Evolutionary conservation across 257 asterid genomes (phyloP).

Genomic region (Cynanchum wilfordii): DNA sequence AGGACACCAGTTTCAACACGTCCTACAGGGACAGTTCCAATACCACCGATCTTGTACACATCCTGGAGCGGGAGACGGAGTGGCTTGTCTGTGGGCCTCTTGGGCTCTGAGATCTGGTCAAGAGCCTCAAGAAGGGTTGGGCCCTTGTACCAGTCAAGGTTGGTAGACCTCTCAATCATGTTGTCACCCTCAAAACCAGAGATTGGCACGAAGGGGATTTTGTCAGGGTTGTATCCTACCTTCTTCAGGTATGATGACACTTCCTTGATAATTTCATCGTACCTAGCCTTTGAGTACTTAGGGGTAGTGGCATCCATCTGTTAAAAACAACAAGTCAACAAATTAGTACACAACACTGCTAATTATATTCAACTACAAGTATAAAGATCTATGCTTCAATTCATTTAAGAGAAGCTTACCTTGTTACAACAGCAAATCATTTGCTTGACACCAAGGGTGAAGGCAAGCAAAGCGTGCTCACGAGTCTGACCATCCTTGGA

Average conservation of each 20-base stretch:
- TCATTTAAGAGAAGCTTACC: slow-evolving; percentile 22
- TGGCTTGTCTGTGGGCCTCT: slow-evolving; percentile 29
- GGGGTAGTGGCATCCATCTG: slow-evolving; percentile 37
- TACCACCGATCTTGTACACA: slow-evolving; percentile 33
- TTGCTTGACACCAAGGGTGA: slow-evolving; percentile 78
- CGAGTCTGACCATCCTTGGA: slow-evolving; percentile 91
- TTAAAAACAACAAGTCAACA: background rate
- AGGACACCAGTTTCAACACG: slow-evolving; percentile 27
- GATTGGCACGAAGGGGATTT: slow-evolving; percentile 28
- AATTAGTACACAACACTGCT: background rate
- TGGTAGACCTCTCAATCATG: slow-evolving; percentile 31
- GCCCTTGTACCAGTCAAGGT: slow-evolving; percentile 32
- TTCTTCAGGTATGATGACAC: slow-evolving; percentile 31
- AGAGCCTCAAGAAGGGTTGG: slow-evolving; percentile 34
- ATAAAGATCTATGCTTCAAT: background rate
- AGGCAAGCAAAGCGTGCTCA: slow-evolving; percentile 77
- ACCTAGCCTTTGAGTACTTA: slow-evolving; percentile 32
- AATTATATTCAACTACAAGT: no score
- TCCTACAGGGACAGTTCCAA: slow-evolving; percentile 31
- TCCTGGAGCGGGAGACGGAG: slow-evolving; percentile 34
- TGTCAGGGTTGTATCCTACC: slow-evolving; percentile 34
- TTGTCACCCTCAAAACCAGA: slow-evolving; percentile 33
- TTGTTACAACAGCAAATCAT: slow-evolving; percentile 86
- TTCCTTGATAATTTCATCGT: slow-evolving; percentile 29
- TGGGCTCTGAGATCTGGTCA: slow-evolving; percentile 24